Conservation (phyloP, 495 filamentous ascomycete species). For the Opeltia flavorubescens region DNA sequence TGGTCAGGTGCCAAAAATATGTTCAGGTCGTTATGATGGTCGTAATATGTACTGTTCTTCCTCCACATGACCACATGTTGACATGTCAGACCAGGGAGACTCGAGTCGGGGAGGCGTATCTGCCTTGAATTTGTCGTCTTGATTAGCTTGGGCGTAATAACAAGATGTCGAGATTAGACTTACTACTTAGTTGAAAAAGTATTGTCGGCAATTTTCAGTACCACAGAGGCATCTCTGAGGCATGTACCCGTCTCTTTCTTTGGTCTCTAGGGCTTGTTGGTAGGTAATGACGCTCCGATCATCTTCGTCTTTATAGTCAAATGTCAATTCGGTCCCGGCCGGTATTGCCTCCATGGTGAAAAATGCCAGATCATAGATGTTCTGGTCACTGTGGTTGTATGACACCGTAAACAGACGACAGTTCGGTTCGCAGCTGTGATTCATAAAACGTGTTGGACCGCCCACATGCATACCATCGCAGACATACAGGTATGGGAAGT, state of each 20-base stretch:
- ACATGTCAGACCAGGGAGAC: neutral
- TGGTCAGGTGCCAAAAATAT: no score
- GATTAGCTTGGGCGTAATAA: neutral
- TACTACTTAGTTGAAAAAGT: constrained; percentile 33
- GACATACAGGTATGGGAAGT: constrained; percentile 27
- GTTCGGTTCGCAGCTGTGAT: constrained; percentile 58
- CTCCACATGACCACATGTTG: no score
- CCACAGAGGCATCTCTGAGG: constrained; percentile 55
- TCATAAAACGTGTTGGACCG: constrained; percentile 46
- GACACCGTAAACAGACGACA: constrained; percentile 74
- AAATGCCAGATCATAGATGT: constrained; percentile 74
- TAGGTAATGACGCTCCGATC: constrained; percentile 27
- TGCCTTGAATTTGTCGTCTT: neutral
- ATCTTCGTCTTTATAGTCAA: constrained; percentile 63
- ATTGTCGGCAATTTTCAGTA: constrained; percentile 49
- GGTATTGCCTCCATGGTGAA: constrained; percentile 63
- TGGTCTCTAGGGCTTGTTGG: constrained; percentile 35
- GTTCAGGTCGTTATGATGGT: no score
- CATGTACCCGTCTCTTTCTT: constrained; percentile 27
- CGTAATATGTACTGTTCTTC: no score
- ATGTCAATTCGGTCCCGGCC: constrained; percentile 62
- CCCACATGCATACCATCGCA: constrained; percentile 47
- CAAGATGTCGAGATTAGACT: neutral
- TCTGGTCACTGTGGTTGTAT: constrained; percentile 56
- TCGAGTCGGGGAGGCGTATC: neutral